Evolutionary conservation across 768 basidiomycete species (phyloP), one percentile per base, ranked within the genome.

Genomic region (Naganishia kalamii): DNA sequence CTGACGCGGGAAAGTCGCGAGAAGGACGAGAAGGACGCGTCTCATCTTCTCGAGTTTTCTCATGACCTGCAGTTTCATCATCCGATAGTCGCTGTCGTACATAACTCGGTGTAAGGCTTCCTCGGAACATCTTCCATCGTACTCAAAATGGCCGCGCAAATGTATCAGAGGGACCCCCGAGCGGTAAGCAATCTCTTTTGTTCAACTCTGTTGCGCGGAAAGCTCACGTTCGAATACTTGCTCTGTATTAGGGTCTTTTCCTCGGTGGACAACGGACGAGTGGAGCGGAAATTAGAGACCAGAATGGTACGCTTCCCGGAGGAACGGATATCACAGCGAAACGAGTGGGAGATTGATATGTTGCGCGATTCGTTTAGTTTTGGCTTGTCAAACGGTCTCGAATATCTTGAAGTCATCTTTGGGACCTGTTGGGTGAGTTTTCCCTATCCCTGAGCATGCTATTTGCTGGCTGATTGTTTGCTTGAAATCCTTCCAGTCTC

Each of bases 381-480:
- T 91, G 73, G 96, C 94, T 48, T 94, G 93, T 49, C 87, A 90
- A 75, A 87, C 94, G 6, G 96, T 99, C 74, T 92, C 96, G 65
- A 99, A 99, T 79, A 88, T 98, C 72, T 86, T 99, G 43, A 96
- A 93, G 84, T 94, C 89, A 72, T 94, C 91, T 29, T 76, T 99
- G 62, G 96, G 96, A 5, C 96, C 96, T 10, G 82, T 97, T 61
- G 94, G 94, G 40, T 85, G 92, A 10, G 92, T 94, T 75, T 29
- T 3, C 25, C 37, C 13, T 12, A n/a, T 29, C 29, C 23, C 25
- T 30, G 68, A 60, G 54, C 68, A 51, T 51, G 10, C 15, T n/a
- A 15, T 0, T 4, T 17, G 19, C 21, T 44, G n/a, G 35, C 54
- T 59, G 35, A 51, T 50, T 17, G 25, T 12, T 23, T 6, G 7